phyloP scores from a whole-genome alignment of 2,329 filamentous ascomycete genomes.

The Cordyceps sp. region DNA sequence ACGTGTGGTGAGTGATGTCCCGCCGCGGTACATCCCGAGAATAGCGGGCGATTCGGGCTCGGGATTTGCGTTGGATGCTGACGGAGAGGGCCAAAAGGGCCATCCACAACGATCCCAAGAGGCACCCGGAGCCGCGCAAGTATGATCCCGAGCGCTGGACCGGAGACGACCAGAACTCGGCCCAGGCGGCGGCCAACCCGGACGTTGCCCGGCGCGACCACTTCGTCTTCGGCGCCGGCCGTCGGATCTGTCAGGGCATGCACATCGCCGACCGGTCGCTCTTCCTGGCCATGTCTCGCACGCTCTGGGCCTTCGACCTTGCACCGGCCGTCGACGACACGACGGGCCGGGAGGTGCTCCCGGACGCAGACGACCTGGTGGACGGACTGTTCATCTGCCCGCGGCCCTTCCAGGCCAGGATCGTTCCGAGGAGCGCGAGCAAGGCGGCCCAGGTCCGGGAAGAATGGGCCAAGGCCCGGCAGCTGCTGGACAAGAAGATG shows the following conservation, averaged over 20 bases:
- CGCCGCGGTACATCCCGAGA: too few relatives aligned
- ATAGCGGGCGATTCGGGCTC: too few relatives aligned
- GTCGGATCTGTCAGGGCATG: not conserved
- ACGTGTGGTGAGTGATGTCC: conserved; percentile 18
- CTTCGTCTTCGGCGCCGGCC: not conserved
- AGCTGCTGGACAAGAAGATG: not conserved
- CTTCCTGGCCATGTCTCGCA: not conserved
- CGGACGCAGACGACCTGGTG: not conserved
- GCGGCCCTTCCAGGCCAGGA: not conserved
- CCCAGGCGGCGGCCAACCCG: not conserved
- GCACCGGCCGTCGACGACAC: not conserved
- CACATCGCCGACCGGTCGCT: not conserved
- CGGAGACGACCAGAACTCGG: not conserved
- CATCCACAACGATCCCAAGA: not conserved
- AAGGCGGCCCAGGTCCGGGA: not conserved
- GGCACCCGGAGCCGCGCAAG: not conserved
- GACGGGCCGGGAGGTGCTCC: not conserved
- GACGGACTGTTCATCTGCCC: not conserved
- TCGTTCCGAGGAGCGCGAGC: not conserved
- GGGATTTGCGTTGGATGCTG: too few relatives aligned
- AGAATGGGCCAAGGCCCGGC: not conserved
- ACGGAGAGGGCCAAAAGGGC: too few relatives aligned
- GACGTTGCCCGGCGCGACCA: not conserved
- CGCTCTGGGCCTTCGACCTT: not conserved
- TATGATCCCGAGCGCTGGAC: not conserved